These are phyloP conservation scores for Trebouxia sp. DNA, from an alignment of 139 green algal species.

Conservation along the genomic window DNA sequence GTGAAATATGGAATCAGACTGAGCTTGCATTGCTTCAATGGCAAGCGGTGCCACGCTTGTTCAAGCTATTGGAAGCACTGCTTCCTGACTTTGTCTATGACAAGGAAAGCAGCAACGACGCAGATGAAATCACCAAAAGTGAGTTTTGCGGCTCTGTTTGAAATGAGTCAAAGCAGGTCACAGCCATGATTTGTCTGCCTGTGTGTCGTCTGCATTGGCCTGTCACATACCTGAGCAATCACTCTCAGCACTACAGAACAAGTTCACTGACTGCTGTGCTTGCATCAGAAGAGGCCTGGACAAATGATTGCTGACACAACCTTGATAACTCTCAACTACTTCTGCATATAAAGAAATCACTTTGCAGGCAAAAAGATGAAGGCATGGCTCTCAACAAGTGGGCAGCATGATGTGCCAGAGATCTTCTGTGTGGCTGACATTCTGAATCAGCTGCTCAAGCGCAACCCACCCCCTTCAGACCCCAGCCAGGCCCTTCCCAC, in stretches of 20 bases:
- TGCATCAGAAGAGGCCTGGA: too few relatives aligned
- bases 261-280: too few relatives aligned
- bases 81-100: neutral
- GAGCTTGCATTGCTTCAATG: neutral
- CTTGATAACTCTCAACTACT: neutral
- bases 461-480: neutral
- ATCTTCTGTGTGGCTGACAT: neutral
- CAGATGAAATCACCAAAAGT: neutral
- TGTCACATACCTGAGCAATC: too few relatives aligned
- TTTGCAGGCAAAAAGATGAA: neutral
- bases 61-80: neutral
- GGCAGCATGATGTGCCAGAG: neutral
- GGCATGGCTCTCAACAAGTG: neutral
- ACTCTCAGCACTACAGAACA: too few relatives aligned
- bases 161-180: too few relatives aligned
- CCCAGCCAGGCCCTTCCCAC: neutral
- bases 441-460: neutral
- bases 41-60: neutral
- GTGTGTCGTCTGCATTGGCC: too few relatives aligned
- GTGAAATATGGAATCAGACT: too few relatives aligned
- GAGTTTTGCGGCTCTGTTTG: too few relatives aligned
- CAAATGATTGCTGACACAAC: too few relatives aligned
- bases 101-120: neutral
- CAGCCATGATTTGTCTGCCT: too few relatives aligned
- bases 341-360: neutral